phyloP scores from a whole-genome alignment of 345 rosid genomes.

The Salix koriyanagi region DNA sequence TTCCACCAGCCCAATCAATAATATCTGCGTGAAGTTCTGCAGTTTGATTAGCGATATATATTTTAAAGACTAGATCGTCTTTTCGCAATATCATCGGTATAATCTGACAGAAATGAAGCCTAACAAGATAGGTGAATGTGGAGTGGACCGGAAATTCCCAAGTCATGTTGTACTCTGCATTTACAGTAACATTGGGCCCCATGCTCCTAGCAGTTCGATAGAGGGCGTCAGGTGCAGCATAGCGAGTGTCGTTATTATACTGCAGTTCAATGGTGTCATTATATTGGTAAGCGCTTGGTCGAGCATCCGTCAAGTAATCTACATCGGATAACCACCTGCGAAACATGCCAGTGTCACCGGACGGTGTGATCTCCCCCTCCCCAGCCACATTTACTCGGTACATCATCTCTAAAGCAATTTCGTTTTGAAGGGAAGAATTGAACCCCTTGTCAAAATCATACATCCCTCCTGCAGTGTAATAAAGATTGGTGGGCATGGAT shows the following conservation, averaged over 20 bases:
- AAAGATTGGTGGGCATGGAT: slow-evolving; percentile 34
- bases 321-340: no score
- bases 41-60: slow-evolving; percentile 7
- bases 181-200: neutral
- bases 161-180: slow-evolving; percentile 1
- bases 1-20: neutral
- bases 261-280: neutral
- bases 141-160: slow-evolving; percentile 14
- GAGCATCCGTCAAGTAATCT: no score
- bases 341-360: no score
- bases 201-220: slow-evolving; percentile 2
- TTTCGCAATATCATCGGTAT: neutral
- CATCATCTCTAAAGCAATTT: no score
- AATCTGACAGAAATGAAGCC: slow-evolving; percentile 9
- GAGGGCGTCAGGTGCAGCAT: slow-evolving; percentile 3
- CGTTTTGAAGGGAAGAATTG: neutral
- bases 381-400: no score
- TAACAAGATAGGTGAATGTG: neutral
- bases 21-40: neutral
- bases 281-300: fast-evolving
- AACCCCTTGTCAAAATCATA: no score
- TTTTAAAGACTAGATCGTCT: neutral
- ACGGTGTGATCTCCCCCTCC: no score
- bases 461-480: neutral
- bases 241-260: no score